These are phyloP conservation scores for Kokia cookei DNA, from an alignment of 441 rosid species.

Conservation along the genomic window DNA sequence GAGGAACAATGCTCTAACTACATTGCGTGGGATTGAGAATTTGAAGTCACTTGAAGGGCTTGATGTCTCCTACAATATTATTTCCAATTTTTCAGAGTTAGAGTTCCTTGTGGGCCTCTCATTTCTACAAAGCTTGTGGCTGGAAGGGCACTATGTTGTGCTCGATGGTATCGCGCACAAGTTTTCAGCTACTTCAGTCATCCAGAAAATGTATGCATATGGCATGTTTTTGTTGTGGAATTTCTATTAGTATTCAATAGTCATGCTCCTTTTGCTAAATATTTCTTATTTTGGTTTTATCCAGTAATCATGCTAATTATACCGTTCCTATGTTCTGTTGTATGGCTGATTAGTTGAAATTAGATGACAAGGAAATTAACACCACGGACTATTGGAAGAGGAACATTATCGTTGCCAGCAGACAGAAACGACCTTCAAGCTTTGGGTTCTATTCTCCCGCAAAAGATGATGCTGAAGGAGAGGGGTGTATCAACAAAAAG, in stretches of 20 bases:
- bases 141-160: conserved; percentile 91
- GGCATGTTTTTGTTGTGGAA: background rate
- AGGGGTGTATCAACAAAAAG: conserved; percentile 41
- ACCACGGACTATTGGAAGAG: conserved; percentile 83
- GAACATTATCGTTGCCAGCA: conserved; percentile 72
- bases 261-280: background rate
- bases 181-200: conserved; percentile 66
- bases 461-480: conserved; percentile 55
- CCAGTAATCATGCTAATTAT: background rate
- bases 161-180: conserved; percentile 87
- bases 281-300: background rate
- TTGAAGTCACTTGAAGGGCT: conserved; percentile 92
- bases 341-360: conserved; percentile 51
- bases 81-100: conserved; percentile 80
- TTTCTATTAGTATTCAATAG: background rate
- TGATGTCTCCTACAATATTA: conserved; percentile 85
- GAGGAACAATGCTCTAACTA: conserved; percentile 86
- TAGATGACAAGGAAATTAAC: conserved; percentile 69
- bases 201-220: conserved; percentile 46
- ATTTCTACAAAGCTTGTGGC: conserved; percentile 62
- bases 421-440: conserved; percentile 75
- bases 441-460: conserved; percentile 85
- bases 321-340: conserved; percentile 9
- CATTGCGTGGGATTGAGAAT: conserved; percentile 86
- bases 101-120: conserved; percentile 64